Base-by-base conservation (phyloP, 1,284 basidiomycete species). In the Exobasidium cylindrosporum region DNA sequence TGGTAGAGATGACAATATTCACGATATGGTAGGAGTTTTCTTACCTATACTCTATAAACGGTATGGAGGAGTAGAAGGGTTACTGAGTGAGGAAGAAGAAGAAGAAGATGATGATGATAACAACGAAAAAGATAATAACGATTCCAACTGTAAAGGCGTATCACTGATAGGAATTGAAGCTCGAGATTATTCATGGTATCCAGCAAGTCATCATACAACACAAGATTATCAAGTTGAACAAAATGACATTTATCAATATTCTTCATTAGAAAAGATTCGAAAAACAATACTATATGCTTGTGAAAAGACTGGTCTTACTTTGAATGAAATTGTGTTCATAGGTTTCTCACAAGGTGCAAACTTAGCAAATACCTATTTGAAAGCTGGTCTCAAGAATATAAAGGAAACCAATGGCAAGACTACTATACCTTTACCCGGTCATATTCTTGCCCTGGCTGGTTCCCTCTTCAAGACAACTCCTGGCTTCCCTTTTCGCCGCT, bases 1-100 rank as follows among this genome's bases (percentile, higher is more conserved):
- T 23, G 63, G 66, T 7, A 55, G 66, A 4, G 66, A 62, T 2
- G 63, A 65, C 53, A 62, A 47, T 43, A 63, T 63, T 13, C 47
- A 50, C 13, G 66, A 67, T 50, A 62, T 67, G 55, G 60, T 57
- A 30, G 61, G 61, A 10, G 35, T 52, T 4, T 57, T 67, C 29
- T 59, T 67, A 1, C 66, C 66, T 0, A 58, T 59, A 23, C 49
- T 64, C 1, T 57, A 45, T 7, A n/a, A 44, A 13, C 61, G 46
- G 35, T 67, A 61, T 45, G 58, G 59, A 10, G 54, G 54, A 4
- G 11, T 10, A 13, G 54, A 44, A 44, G n/a, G 46, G 17, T 54
- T 44, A 6, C 21, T 54, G 23, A n/a, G n/a, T n/a, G n/a, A n/a
- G n/a, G n/a, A n/a, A n/a, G 35, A 10, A 10, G 10, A 40, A 10